A percentile compares a stretch with the other conserved stretches of the same genome.
These are phyloP conservation scores for Sclerotinia spermophila DNA, from an alignment of 2,329 filamentous ascomycete genomes.

Conservation along the genomic window DNA sequence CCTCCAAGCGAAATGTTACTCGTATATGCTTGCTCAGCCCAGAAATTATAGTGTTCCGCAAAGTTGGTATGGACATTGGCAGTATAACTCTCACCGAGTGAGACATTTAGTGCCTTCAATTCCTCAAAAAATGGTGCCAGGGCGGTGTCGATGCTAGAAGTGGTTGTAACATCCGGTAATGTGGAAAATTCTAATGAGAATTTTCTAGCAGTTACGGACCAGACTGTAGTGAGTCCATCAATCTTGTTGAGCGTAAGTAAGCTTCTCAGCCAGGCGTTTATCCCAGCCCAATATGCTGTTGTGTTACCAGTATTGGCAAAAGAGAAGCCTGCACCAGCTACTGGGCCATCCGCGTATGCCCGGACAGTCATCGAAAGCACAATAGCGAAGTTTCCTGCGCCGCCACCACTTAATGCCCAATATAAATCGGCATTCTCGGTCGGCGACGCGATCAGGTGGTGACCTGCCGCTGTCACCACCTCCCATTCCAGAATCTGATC, in stretches of 20 bases:
- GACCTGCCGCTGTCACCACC: conserved; percentile 42
- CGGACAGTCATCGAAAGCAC: conserved; percentile 30
- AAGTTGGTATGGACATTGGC: background rate
- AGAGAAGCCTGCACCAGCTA: background rate
- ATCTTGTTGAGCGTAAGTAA: background rate
- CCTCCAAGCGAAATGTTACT: background rate
- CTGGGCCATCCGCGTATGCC: background rate
- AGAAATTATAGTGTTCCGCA: background rate
- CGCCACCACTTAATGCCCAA: conserved; percentile 48
- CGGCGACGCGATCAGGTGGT: conserved; percentile 42
- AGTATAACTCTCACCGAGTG: background rate
- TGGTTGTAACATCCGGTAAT: background rate
- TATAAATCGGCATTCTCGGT: conserved; percentile 45
- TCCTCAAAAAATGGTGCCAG: background rate
- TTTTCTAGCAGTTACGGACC: background rate
- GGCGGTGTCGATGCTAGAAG: background rate
- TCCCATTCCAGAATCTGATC: conserved; percentile 44
- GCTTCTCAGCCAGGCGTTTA: background rate
- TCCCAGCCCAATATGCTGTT: background rate
- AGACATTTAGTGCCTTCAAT: background rate
- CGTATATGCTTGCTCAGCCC: background rate
- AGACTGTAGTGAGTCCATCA: background rate
- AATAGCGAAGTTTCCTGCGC: conserved; percentile 45
- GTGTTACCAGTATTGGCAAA: background rate
- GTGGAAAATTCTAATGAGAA: background rate